A percentile compares a stretch with the other conserved stretches of the same genome.
phyloP scores from a whole-genome alignment of 495 filamentous ascomycete species.

The Penicillium silybi region DNA sequence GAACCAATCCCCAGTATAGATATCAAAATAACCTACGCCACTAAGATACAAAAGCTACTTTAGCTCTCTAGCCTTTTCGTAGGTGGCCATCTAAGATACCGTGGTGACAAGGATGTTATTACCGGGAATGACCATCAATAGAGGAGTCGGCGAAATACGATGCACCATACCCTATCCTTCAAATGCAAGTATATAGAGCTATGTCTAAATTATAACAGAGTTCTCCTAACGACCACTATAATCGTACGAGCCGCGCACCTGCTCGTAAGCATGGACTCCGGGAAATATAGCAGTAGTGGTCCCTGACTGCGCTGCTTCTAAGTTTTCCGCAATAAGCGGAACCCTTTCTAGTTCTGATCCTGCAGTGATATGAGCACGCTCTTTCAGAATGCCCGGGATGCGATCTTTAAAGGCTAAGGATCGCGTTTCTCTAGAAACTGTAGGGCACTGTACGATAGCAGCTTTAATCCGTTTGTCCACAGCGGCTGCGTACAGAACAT shows the following conservation, averaged over 20 bases:
- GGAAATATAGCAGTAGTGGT: no score
- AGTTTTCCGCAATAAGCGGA: neutral
- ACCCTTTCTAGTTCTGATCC: conserved; percentile 1
- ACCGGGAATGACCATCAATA: neutral
- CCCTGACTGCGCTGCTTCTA: neutral
- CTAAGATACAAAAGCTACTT: conserved; percentile 8
- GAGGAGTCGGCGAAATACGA: conserved; percentile 32
- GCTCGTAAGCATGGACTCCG: no score
- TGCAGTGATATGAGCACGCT: conserved; percentile 1
- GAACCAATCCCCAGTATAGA: conserved; percentile 5
- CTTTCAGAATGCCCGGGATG: neutral
- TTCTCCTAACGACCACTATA: conserved; percentile 4
- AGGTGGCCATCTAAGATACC: no score
- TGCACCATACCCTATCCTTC: conserved; percentile 22
- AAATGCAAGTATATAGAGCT: conserved; percentile 22
- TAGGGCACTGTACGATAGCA: conserved; percentile 24
- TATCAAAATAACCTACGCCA: conserved; percentile 12
- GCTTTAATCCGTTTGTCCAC: conserved; percentile 33
- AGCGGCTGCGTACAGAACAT: conserved; percentile 27
- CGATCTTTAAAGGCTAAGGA: conserved; percentile 7
- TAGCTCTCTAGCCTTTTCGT: conserved; percentile 7
- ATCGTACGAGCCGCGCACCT: no score
- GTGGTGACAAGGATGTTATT: neutral
- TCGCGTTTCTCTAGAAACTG: conserved; percentile 2
- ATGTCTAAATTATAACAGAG: conserved; percentile 22